Evolutionary conservation across 208 protist genomes (phyloP).

Genomic region (Angomonas deanei): DNA sequence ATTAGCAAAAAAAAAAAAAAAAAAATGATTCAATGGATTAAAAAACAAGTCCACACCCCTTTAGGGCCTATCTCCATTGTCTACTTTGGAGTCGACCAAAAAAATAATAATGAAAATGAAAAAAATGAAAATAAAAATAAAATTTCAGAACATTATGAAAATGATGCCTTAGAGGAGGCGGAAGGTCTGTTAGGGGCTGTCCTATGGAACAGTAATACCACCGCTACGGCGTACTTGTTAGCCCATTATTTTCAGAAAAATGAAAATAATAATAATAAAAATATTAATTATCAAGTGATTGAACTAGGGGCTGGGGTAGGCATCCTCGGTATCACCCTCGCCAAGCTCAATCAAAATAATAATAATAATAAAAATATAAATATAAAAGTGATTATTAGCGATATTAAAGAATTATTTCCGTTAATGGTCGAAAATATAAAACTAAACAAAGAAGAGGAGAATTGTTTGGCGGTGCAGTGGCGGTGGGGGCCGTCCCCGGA

Average conservation of each 20-base stretch:
- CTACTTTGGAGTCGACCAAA: neutral
- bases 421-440: slow-evolving; percentile 74
- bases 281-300: slow-evolving; percentile 24
- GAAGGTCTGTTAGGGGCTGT: slow-evolving; percentile 86
- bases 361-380: too few relatives aligned
- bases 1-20: neutral
- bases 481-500: slow-evolving; percentile 62
- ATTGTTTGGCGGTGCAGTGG: slow-evolving; percentile 63
- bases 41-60: neutral
- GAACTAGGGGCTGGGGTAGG: slow-evolving; percentile 86
- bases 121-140: slow-evolving; percentile 1
- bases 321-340: slow-evolving; percentile 83
- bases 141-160: neutral
- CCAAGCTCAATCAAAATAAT: slow-evolving; percentile 42
- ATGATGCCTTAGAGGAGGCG: slow-evolving; percentile 45
- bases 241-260: slow-evolving; percentile 28
- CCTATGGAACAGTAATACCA: slow-evolving; percentile 87
- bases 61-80: neutral
- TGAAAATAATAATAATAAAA: neutral
- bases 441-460: slow-evolving; percentile 23
- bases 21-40: neutral
- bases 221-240: slow-evolving; percentile 61
- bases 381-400: slow-evolving; percentile 63
- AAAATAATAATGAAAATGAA: neutral
- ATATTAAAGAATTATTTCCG: slow-evolving; percentile 82